phyloP scores from a whole-genome alignment of 208 protist species.

The Paratrypanosoma confusum region DNA sequence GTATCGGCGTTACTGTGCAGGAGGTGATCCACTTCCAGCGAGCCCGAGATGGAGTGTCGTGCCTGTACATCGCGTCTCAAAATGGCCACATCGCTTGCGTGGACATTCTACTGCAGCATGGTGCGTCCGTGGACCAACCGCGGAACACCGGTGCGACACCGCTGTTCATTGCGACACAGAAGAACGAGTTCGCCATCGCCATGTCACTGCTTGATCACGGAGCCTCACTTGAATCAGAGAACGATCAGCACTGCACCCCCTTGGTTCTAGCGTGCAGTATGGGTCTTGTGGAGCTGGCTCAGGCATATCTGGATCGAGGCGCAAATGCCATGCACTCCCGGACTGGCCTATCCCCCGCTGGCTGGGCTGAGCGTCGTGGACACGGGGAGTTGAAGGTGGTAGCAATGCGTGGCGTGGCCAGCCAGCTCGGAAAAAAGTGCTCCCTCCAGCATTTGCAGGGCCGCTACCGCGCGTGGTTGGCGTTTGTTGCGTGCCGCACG shows the following conservation, averaged over 20 bases:
- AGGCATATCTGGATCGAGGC: not conserved
- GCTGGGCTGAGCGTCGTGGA: not conserved
- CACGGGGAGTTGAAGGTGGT: not conserved
- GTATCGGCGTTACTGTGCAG: not conserved
- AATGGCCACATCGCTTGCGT: not conserved
- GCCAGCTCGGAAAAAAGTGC: not conserved
- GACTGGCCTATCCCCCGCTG: not conserved
- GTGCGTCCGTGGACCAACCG: not conserved
- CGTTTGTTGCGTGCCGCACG: too few relatives aligned
- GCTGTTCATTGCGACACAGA: not conserved
- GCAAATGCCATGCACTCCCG: not conserved
- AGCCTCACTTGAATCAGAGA: not conserved
- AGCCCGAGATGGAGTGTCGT: not conserved
- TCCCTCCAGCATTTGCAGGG: not conserved
- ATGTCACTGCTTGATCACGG: not conserved
- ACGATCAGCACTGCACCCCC: not conserved
- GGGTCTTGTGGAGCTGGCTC: not conserved
- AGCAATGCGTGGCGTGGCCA: not conserved
- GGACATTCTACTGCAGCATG: not conserved
- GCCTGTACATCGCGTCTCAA: not conserved
- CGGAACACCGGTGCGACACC: not conserved
- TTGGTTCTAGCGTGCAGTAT: slow-evolving; percentile 1
- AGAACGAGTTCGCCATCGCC: not conserved
- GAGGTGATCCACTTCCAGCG: too few relatives aligned
- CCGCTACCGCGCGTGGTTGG: too few relatives aligned